Evolutionary conservation across 2,329 filamentous ascomycete genomes (phyloP).

Genomic region (Ceratocystiopsis minuta): DNA sequence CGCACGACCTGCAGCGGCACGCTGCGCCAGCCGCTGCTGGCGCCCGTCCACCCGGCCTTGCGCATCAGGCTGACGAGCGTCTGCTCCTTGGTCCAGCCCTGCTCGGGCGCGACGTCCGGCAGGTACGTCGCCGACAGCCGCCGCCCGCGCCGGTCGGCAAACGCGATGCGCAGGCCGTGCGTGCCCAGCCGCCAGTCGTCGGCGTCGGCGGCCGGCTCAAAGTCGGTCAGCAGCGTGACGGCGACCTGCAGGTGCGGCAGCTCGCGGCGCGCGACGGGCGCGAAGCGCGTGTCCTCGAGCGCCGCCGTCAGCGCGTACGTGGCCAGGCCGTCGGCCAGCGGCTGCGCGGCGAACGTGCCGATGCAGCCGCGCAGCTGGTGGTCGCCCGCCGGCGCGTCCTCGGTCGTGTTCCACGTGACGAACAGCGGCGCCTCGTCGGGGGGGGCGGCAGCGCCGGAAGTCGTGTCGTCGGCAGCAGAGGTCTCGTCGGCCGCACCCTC

Average conservation of each 20-base stretch:
- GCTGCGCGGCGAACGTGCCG: slow-evolving; percentile 72
- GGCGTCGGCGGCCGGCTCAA: slow-evolving; percentile 50
- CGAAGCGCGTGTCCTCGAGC: slow-evolving; percentile 44
- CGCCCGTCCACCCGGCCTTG: slow-evolving; percentile 79
- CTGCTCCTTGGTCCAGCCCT: slow-evolving; percentile 91
- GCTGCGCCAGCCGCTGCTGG: slow-evolving; percentile 60
- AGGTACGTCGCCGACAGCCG: slow-evolving; percentile 71
- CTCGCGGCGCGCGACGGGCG: slow-evolving; percentile 33
- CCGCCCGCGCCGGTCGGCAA: slow-evolving; percentile 46
- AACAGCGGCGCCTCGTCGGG: slow-evolving; percentile 55
- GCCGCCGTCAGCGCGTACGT: slow-evolving; percentile 72
- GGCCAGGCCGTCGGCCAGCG: slow-evolving; percentile 53
- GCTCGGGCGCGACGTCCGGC: slow-evolving; percentile 78
- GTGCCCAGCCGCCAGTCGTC: slow-evolving; percentile 75
- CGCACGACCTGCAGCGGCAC: slow-evolving; percentile 63
- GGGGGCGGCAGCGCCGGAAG: slow-evolving; percentile 4
- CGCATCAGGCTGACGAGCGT: slow-evolving; percentile 76
- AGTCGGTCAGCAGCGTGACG: slow-evolving; percentile 72
- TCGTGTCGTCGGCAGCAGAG: neutral
- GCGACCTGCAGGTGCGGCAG: slow-evolving; percentile 42
- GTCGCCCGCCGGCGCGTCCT: slow-evolving; percentile 31
- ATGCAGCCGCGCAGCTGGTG: slow-evolving; percentile 80
- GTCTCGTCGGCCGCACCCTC: neutral
- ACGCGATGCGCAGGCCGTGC: slow-evolving; percentile 77
- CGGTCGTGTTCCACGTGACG: slow-evolving; percentile 78